These are phyloP conservation scores for Fusarium bactridioides DNA, from an alignment of 2,329 filamentous ascomycete species.

Conservation along the genomic window DNA sequence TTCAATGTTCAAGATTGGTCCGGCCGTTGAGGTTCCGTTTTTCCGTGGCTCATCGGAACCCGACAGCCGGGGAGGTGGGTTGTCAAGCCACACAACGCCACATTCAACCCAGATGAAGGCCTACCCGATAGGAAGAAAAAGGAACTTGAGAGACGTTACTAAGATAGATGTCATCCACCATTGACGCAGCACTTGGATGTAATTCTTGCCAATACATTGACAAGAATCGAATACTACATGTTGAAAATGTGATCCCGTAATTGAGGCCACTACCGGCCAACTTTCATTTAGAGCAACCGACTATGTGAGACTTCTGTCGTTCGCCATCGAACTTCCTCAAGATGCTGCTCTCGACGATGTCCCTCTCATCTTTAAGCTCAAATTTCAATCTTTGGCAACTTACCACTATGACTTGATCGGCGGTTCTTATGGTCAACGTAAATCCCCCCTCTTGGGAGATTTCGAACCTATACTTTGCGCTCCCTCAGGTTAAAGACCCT, in stretches of 20 bases:
- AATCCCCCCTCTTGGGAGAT: neutral
- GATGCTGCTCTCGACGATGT: neutral
- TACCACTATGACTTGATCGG: neutral
- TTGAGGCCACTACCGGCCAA: neutral
- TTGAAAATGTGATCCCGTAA: neutral
- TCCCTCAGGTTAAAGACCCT: neutral
- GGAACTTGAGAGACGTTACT: neutral
- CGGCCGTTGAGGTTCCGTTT: conserved; percentile 17
- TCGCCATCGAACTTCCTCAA: neutral
- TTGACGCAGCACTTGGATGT: neutral
- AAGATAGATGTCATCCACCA: neutral
- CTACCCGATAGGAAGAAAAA: neutral
- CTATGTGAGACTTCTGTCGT: neutral
- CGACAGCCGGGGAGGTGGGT: neutral
- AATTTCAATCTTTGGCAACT: neutral
- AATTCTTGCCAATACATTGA: neutral
- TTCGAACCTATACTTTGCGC: neutral
- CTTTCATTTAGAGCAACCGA: neutral
- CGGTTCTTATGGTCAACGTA: neutral
- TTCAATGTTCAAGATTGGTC: conserved; percentile 19
- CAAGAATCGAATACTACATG: neutral
- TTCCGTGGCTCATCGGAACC: conserved; percentile 22
- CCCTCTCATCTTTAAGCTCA: neutral
- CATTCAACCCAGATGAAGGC: neutral
- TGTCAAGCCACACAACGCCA: neutral